Base-by-base conservation (phyloP, 2,329 filamentous ascomycete species). In the Botrytis squamosa region DNA sequence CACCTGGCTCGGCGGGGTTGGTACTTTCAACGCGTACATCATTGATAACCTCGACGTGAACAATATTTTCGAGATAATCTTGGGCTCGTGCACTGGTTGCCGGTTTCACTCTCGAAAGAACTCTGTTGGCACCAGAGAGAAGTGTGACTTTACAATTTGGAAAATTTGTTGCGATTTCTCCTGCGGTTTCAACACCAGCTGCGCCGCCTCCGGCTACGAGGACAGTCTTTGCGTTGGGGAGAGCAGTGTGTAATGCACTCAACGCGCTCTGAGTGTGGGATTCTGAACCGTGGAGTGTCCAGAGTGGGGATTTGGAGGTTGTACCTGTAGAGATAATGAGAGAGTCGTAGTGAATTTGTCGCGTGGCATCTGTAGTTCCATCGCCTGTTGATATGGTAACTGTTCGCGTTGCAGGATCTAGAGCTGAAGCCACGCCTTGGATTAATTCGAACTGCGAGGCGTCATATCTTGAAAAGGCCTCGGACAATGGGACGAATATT, bases 251-350 rank as follows among this genome's bases (percentile, higher is more conserved):
- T 72, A 88, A 84, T 1, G 75, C 70, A 0, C 71, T 69, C 83
- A 85, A 86, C 71, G 77, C 80, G 22, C 75, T 71, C 9, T 80
- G 80, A 0, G 86, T 79, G 12, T 72, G 72, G 0, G 75, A 76
- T 22, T 82, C 81, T 70, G 84, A 83, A 0, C 73, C 18, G 49
- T 81, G 83, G 0, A 86, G 78, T 8, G 84, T 81, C 16, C 85
- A 78, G 0, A 87, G 79, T 0, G 86, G 85, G 0, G 85, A 87
- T 0, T 80, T 75, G 0, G 85, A 85, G 0, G 84, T 83, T 18
- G 84, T 78, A 0, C 86, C 86, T 0, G 86, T 87, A 0, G 85
- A 86, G 36, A 88, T 84, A 29, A 87, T 79, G 0, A 87, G 80
- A n/a, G 83, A 82, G 3, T 75, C 82, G 49, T 87, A 77, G 72